phyloP scores from a whole-genome alignment of 2,329 filamentous ascomycete species.

The Hortaea werneckii region DNA sequence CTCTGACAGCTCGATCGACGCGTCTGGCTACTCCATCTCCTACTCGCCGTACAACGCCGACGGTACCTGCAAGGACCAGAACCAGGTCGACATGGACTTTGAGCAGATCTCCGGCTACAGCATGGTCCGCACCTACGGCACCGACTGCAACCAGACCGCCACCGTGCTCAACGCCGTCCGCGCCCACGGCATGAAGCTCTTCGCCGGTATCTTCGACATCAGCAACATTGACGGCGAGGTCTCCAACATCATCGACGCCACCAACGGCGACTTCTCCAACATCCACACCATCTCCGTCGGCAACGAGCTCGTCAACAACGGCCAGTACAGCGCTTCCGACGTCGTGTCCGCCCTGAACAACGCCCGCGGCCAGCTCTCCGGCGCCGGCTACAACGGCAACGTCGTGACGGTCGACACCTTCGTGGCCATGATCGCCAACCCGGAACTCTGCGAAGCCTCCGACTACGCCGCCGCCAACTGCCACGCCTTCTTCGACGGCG shows the following conservation, averaged over 20 bases:
- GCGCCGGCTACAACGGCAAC: constrained; percentile 57
- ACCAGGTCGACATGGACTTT: constrained; percentile 57
- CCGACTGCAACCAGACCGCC: constrained; percentile 64
- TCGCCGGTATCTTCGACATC: constrained; percentile 65
- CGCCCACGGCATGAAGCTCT: constrained; percentile 56
- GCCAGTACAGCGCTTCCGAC: constrained; percentile 38
- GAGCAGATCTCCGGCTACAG: constrained; percentile 47
- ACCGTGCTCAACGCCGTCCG: constrained; percentile 54
- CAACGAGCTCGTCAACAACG: constrained; percentile 68
- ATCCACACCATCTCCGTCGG: constrained; percentile 67
- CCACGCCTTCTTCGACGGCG: constrained; percentile 73
- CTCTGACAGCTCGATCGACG: too few species aligned
- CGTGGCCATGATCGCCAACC: constrained; percentile 54
- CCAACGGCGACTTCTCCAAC: constrained; percentile 54
- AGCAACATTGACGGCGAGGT: constrained; percentile 47
- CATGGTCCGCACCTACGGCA: constrained; percentile 66
- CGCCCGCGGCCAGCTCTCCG: constrained; percentile 49
- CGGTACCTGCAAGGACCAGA: constrained; percentile 55
- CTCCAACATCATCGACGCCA: constrained; percentile 48
- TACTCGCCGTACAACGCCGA: constrained; percentile 50
- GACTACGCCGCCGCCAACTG: constrained; percentile 76
- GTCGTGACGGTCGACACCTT: constrained; percentile 77
- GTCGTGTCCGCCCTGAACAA: constrained; percentile 50
- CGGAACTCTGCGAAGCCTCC: constrained; percentile 62
- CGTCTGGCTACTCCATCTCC: constrained; percentile 37